phyloP scores from a whole-genome alignment of 257 asterid species.

The Coffea canephora region DNA sequence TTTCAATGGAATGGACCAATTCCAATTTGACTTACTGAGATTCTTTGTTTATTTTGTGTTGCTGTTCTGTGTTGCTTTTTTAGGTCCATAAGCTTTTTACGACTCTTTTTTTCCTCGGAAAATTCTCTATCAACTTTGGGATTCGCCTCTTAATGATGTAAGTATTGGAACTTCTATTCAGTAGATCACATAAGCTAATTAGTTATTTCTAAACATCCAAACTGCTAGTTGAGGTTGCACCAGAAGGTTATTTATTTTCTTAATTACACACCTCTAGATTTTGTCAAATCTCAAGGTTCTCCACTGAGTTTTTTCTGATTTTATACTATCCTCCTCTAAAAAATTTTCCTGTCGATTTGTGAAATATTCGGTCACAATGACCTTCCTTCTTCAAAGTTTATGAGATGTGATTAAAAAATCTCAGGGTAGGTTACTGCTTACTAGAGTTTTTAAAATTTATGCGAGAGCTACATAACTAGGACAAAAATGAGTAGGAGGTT shows the following conservation, averaged over 20 bases:
- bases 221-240: not conserved
- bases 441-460: not conserved
- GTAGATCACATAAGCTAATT: not conserved
- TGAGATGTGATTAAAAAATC: not conserved
- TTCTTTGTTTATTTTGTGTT: not conserved
- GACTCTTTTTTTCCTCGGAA: conserved; percentile 82
- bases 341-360: not conserved
- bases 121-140: conserved; percentile 88
- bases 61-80: conserved; percentile 6
- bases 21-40: not conserved
- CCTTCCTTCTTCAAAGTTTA: not conserved
- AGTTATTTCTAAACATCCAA: not conserved
- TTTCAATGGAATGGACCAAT: not conserved
- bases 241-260: not conserved
- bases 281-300: not conserved
- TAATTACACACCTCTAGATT: not conserved
- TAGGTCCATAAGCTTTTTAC: conserved; percentile 86
- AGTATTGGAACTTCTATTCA: conserved; percentile 25
- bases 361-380: not conserved
- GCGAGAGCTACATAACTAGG: not conserved
- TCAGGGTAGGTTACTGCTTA: not conserved
- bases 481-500: not conserved
- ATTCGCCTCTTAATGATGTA: conserved; percentile 98
- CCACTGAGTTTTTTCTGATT: not conserved
- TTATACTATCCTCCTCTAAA: not conserved